phyloP scores from a whole-genome alignment of 352 stramenopile species.

The Phytophthora crassamura region DNA sequence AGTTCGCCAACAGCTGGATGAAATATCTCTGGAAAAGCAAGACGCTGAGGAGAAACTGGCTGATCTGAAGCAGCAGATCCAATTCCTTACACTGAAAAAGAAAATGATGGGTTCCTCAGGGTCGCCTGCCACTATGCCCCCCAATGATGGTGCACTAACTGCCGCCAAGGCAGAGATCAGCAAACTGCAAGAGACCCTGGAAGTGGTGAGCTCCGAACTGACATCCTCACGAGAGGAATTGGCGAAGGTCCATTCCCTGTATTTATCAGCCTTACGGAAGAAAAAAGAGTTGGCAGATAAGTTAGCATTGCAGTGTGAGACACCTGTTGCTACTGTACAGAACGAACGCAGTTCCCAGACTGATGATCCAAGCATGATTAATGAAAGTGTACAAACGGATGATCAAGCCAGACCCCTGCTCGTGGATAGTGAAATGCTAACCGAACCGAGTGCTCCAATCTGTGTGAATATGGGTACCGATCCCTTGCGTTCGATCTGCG shows the following conservation, averaged over 20 bases:
- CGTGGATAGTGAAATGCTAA: conserved; percentile 3
- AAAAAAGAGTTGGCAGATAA: conserved; percentile 53
- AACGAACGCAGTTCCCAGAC: conserved; percentile 26
- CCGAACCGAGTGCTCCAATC: background rate
- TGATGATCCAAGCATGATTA: background rate
- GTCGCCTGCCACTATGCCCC: background rate
- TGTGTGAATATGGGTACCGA: conserved; percentile 33
- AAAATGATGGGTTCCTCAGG: conserved; percentile 43
- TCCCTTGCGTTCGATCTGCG: conserved; percentile 16
- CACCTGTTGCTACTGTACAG: background rate
- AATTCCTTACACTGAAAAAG: conserved; percentile 50
- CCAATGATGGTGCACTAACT: conserved; percentile 11
- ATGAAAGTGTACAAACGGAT: conserved; percentile 29
- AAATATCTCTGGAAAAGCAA: conserved; percentile 45
- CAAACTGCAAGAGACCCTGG: conserved; percentile 49
- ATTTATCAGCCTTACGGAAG: conserved; percentile 50
- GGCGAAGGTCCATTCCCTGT: conserved; percentile 45
- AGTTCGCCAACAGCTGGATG: conserved; percentile 43
- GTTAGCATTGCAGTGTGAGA: conserved; percentile 34
- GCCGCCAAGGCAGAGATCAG: conserved; percentile 45
- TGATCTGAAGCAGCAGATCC: conserved; percentile 64
- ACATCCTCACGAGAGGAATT: conserved; percentile 50
- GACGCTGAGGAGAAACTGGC: conserved; percentile 40
- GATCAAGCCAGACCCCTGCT: background rate
- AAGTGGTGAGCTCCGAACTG: conserved; percentile 52